These are phyloP conservation scores for Aspergillus alliaceus DNA, from an alignment of 2,329 filamentous ascomycete genomes.

Conservation along the genomic window DNA sequence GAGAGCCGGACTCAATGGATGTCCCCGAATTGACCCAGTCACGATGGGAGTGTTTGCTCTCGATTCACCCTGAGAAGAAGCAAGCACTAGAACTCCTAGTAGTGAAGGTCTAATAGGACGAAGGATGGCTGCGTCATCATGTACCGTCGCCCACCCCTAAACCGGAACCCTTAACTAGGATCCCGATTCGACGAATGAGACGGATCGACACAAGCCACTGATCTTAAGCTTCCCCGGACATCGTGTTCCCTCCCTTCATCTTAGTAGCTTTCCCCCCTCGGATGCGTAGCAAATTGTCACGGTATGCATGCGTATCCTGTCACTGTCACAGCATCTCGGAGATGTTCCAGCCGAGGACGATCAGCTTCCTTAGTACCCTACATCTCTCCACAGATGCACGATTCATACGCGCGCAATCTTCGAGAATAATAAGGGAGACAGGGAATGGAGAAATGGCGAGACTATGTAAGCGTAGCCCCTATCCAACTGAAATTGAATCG, in stretches of 20 bases:
- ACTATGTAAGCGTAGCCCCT: background rate
- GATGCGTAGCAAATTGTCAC: background rate
- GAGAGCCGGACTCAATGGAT: background rate
- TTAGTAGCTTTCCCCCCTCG: background rate
- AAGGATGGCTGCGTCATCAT: background rate
- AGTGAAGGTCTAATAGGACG: background rate
- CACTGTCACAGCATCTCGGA: background rate
- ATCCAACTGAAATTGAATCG: background rate
- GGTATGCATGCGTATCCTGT: background rate
- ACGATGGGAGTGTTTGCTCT: too few relatives aligned
- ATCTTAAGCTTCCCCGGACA: background rate
- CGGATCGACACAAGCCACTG: background rate
- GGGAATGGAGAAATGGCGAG: background rate
- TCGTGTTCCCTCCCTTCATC: background rate
- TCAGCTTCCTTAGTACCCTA: too few relatives aligned
- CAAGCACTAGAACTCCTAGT: too few relatives aligned
- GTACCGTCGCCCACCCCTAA: background rate
- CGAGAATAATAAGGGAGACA: background rate
- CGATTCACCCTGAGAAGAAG: background rate
- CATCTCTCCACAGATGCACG: background rate
- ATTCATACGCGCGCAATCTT: background rate
- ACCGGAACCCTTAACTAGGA: background rate
- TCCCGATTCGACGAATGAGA: background rate
- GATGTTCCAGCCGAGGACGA: background rate
- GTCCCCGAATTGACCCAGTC: background rate